phyloP scores from a whole-genome alignment of 495 filamentous ascomycete species.

The Penicillium goetzii region DNA sequence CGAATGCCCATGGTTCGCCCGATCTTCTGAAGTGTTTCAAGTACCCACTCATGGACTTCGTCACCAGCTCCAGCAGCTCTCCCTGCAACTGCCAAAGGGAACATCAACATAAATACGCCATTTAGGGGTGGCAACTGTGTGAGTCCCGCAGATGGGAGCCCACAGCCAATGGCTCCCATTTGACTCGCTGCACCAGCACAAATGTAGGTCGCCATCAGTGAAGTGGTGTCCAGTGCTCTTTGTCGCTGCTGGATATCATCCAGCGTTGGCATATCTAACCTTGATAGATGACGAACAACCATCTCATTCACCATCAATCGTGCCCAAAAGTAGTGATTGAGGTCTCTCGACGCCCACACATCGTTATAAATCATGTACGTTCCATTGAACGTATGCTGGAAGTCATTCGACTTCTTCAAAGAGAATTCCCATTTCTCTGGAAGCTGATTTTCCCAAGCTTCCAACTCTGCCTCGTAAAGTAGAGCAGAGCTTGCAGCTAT shows the following conservation, averaged over 20 bases:
- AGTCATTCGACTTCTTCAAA: constrained; percentile 17
- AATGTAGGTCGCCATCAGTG: constrained; percentile 24
- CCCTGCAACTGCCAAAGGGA: constrained; percentile 36
- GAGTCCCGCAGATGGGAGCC: neutral
- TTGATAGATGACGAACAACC: constrained; percentile 18
- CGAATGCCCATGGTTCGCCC: constrained; percentile 38
- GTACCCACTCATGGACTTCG: constrained; percentile 35
- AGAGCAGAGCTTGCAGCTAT: constrained; percentile 2
- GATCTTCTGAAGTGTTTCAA: constrained; percentile 34
- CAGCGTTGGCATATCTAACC: constrained; percentile 1
- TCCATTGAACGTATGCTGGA: constrained; percentile 22
- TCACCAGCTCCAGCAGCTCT: constrained; percentile 31
- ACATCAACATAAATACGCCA: constrained; percentile 36
- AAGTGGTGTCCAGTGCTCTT: constrained; percentile 21
- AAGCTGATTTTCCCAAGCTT: constrained; percentile 26
- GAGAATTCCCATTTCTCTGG: constrained; percentile 21
- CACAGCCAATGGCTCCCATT: constrained; percentile 10
- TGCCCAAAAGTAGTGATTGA: constrained; percentile 30
- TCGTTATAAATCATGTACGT: constrained; percentile 24
- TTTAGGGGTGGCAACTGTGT: constrained; percentile 28
- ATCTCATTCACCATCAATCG: constrained; percentile 28
- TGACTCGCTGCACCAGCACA: constrained; percentile 29
- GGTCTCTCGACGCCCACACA: constrained; percentile 22
- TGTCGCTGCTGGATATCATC: constrained; percentile 21
- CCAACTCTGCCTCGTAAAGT: constrained; percentile 22